A percentile compares a stretch with the other conserved stretches of the same genome.
These are phyloP conservation scores for Cryphonectria naterciae DNA, from an alignment of 2,329 filamentous ascomycete species.

Conservation along the genomic window DNA sequence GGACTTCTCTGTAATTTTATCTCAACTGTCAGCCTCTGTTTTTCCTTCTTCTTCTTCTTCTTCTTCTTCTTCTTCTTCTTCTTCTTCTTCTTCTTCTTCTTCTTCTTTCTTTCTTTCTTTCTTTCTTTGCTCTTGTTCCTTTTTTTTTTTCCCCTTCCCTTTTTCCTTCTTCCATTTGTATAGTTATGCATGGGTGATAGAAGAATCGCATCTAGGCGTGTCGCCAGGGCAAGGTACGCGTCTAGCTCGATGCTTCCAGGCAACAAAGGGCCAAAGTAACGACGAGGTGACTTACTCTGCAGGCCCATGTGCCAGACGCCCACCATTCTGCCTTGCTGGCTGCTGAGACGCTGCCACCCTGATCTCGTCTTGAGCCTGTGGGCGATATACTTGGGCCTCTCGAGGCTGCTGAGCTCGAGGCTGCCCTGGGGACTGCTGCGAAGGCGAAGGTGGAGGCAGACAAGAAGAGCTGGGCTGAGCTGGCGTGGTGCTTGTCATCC, in stretches of 20 bases:
- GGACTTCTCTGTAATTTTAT: constrained; percentile 26
- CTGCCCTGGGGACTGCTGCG: background rate
- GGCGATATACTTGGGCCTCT: background rate
- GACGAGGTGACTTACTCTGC: background rate
- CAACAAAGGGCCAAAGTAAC: background rate
- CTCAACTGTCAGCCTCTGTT: constrained; percentile 9
- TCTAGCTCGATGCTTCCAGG: background rate
- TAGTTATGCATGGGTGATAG: background rate
- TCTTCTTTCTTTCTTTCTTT: background rate
- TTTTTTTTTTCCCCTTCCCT: no score
- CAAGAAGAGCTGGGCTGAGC: constrained; percentile 29
- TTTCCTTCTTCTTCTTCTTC: background rate
- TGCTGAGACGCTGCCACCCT: background rate
- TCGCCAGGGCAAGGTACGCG: background rate
- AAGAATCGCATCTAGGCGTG: background rate
- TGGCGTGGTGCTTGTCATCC: constrained; percentile 33
- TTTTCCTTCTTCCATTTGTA: background rate
- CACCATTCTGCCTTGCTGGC: background rate
- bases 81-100: no score
- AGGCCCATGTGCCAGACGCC: background rate
- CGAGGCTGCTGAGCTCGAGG: background rate
- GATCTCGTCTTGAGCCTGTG: background rate
- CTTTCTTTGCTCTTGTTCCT: background rate
- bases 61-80: no score
- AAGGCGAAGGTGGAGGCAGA: background rate